Percentiles rank a stretch among this genome's conserved stretches.
phyloP scores from a whole-genome alignment of 1,284 basidiomycete species.

The Psilocybe mexicana region DNA sequence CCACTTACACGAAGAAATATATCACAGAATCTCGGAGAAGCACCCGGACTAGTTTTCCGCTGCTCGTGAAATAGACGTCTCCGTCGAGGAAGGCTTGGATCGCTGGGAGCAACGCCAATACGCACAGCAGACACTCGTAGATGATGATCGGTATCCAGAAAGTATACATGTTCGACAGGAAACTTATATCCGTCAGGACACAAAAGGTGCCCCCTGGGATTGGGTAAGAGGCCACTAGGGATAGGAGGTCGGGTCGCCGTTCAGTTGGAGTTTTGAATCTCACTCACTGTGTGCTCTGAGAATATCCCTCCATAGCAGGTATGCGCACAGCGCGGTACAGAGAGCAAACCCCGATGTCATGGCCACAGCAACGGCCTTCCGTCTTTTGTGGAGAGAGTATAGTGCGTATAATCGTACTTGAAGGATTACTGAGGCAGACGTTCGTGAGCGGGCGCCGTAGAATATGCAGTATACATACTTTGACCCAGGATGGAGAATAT shows the following conservation, averaged over 20 bases:
- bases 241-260: background rate
- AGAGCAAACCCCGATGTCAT: background rate
- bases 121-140: background rate
- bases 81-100: background rate
- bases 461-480: background rate
- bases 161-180: background rate
- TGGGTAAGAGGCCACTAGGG: background rate
- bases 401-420: background rate
- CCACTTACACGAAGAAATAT: background rate
- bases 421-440: background rate
- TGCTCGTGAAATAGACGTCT: background rate
- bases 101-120: background rate
- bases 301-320: background rate
- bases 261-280: too few relatives aligned
- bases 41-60: background rate
- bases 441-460: background rate
- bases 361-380: background rate
- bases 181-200: background rate
- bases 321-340: background rate
- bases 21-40: background rate
- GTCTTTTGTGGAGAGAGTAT: background rate
- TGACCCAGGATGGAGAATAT: background rate
- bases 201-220: background rate
- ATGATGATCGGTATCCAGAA: background rate
- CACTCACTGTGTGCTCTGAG: background rate